A percentile compares a stretch with the other conserved stretches of the same genome.
These are phyloP conservation scores for Oryza officinalis DNA, from an alignment of 176 grass and related monocot species.

Conservation along the genomic window DNA sequence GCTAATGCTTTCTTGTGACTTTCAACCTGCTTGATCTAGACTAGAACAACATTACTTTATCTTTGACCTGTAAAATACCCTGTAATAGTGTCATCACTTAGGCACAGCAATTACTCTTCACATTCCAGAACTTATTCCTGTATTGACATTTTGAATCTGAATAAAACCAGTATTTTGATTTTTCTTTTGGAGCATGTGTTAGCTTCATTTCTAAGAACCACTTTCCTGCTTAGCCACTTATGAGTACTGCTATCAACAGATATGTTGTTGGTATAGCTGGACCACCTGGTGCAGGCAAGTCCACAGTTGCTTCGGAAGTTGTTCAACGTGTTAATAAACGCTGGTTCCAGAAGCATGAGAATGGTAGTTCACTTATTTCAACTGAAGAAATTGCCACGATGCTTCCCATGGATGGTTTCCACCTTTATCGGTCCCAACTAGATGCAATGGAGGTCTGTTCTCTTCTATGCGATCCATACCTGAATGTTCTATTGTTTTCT, in stretches of 20 bases:
- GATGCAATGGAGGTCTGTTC: constrained; percentile 84
- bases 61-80: constrained; percentile 1
- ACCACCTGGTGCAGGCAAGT: constrained; percentile 93
- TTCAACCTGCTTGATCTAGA: not conserved
- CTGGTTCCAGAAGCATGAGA: constrained; percentile 55
- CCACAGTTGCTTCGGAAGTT: constrained; percentile 85
- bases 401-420: constrained; percentile 97
- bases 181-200: not conserved
- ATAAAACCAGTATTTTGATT: not conserved
- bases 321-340: constrained; percentile 57
- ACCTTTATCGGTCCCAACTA: constrained; percentile 90
- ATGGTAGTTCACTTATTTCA: constrained; percentile 32
- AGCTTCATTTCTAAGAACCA: constrained; percentile 18
- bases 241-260: constrained; percentile 38
- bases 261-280: constrained; percentile 91
- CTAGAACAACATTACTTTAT: not conserved
- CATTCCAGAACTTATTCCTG: not conserved
- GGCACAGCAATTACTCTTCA: not conserved
- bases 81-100: not conserved
- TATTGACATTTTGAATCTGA: not conserved
- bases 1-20: not conserved
- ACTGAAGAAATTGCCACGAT: constrained; percentile 58
- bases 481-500: constrained; percentile 4
- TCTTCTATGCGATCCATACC: not conserved
- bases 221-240: not conserved